Base-by-base conservation (phyloP, 176 grass and related monocot genomes). In the Stipa capillata region DNA sequence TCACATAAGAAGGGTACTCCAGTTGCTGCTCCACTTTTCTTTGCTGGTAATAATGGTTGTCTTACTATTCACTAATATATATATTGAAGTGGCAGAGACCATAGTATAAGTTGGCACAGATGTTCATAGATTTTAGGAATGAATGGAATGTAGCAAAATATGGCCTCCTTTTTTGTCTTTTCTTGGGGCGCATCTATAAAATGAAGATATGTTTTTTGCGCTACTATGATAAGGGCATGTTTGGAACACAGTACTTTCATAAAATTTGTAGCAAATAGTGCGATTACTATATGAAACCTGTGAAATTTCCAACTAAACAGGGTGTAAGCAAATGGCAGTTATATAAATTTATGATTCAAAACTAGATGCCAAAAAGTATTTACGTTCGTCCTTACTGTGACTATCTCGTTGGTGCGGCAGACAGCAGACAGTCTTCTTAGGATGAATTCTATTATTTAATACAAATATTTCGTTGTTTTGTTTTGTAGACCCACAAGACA, bases 21-120 rank as follows among this genome's bases (percentile, higher is more conserved):
- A 27, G 91, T 94, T 88, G 89, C 87, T 60, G 52, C 80, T 87
- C 95, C 92, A 68, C 74, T 89, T 72, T 92, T 92, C 79, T 97
- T 97, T 89, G 85, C 82, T 83, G 95, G 95, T 97, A 92, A 77
- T 64, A 20, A 55, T 79, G 29, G 1, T 33, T 48, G 29, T 57
- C 16, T 33, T 79, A 51, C 24, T 62, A 11, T 68, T 65, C 1
- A 69, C 21, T 68, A 23, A 45, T 29, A 29, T 33, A 29, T 33
- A 29, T 58, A 61, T 47, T 32, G 24, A 31, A 76, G 55, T 47
- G 27, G 24, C 8, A 36, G 24, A 37, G 63, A 51, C 25, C 12
- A 65, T 58, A 20, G 69, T 49, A 29, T 73, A 83, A 79, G 86
- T 71, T 84, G 6, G 33, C 25, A 41, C 0, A 47, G 37, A 73